These are phyloP conservation scores for Auxenochlorella protothecoides DNA, from an alignment of 139 green algal genomes.

Conservation along the genomic window DNA sequence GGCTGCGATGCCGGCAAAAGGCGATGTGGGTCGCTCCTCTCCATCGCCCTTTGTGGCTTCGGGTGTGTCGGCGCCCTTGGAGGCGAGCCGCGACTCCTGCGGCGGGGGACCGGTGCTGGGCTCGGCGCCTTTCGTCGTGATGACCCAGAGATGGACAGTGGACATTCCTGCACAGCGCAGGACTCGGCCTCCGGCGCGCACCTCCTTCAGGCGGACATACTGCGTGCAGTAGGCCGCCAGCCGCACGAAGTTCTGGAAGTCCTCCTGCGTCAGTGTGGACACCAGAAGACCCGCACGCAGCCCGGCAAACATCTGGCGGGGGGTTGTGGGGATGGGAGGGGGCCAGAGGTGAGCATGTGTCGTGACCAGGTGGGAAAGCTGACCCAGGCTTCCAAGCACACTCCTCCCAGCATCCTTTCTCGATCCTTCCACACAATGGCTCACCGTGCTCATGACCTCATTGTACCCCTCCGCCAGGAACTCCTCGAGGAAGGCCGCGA, in stretches of 20 bases:
- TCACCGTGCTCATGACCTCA: slow-evolving; percentile 35
- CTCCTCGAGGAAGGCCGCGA: slow-evolving; percentile 30
- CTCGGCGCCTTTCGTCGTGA: too few species aligned
- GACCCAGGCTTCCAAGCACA: too few species aligned
- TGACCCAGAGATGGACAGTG: too few species aligned
- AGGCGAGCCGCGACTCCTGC: too few species aligned
- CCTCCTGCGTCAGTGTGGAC: slow-evolving; percentile 27
- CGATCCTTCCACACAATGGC: neutral
- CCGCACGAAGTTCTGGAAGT: slow-evolving; percentile 50
- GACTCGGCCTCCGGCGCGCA: neutral
- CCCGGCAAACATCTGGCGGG: slow-evolving; percentile 24
- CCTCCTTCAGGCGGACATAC: slow-evolving; percentile 50
- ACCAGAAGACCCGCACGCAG: slow-evolving; percentile 47
- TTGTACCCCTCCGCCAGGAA: slow-evolving; percentile 52
- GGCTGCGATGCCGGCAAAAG: slow-evolving; percentile 52
- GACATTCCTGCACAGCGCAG: too few species aligned
- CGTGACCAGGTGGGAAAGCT: too few species aligned
- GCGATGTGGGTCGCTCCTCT: slow-evolving; percentile 26
- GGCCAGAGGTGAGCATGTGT: too few species aligned
- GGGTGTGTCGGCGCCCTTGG: too few species aligned
- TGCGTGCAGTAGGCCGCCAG: slow-evolving; percentile 46
- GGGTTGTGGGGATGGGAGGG: too few species aligned
- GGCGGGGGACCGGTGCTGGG: too few species aligned
- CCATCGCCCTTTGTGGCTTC: neutral
- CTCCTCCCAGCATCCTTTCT: too few species aligned